A percentile compares a stretch with the other conserved stretches of the same genome.
These are phyloP conservation scores for Metschnikowia cerradonensis DNA, from an alignment of 805 yeast genomes.

Conservation along the genomic window DNA sequence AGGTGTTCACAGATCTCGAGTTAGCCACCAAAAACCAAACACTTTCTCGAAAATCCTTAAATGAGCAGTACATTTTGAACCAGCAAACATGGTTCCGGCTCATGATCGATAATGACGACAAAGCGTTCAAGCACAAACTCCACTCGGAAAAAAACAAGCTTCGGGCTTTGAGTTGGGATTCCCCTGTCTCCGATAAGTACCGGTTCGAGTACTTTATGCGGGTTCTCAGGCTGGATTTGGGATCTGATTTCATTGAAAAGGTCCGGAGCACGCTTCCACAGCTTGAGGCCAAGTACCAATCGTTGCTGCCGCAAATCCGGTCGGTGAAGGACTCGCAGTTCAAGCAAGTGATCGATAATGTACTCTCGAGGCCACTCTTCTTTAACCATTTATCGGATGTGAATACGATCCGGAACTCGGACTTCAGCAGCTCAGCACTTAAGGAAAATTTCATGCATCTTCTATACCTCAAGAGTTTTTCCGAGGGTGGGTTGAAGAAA, in stretches of 20 bases:
- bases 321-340: constrained; percentile 34
- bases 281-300: constrained; percentile 21
- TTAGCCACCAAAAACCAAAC: constrained; percentile 22
- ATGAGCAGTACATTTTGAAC: constrained; percentile 17
- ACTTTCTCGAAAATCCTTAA: constrained; percentile 20
- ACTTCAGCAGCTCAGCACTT: constrained; percentile 11
- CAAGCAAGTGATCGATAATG: constrained; percentile 21
- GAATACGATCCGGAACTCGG: neutral
- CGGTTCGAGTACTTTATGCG: constrained; percentile 28
- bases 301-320: constrained; percentile 27
- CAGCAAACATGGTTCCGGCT: constrained; percentile 29
- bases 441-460: constrained; percentile 26
- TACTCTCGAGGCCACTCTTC: constrained; percentile 30
- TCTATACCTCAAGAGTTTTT: constrained; percentile 36
- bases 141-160: constrained; percentile 26
- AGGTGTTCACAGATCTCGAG: constrained; percentile 40
- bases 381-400: constrained; percentile 18
- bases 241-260: constrained; percentile 16
- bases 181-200: constrained; percentile 25
- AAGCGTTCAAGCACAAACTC: constrained; percentile 24
- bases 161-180: constrained; percentile 37
- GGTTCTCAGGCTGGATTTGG: constrained; percentile 20
- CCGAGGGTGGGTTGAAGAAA: constrained; percentile 33
- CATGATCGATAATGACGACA: constrained; percentile 18
- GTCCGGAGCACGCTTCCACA: constrained; percentile 18